These are phyloP conservation scores for Boletus sp. DNA, from an alignment of 768 basidiomycete species.

Conservation along the genomic window DNA sequence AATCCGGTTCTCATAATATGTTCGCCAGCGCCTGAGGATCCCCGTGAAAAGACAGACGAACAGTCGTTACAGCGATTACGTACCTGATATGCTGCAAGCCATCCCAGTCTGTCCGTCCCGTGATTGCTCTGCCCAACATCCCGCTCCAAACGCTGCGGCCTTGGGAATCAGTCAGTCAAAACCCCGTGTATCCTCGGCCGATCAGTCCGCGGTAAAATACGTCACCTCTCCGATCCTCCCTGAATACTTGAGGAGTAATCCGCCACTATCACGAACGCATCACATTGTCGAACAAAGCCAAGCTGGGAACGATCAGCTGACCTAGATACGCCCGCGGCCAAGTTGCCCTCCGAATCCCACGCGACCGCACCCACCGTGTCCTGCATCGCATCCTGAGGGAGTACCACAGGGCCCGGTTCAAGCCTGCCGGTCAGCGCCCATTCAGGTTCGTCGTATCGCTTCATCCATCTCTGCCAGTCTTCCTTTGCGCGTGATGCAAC, in stretches of 20 bases:
- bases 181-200: background rate
- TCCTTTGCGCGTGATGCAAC: slow-evolving; percentile 45
- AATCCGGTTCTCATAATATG: slow-evolving; percentile 57
- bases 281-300: background rate
- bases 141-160: slow-evolving; percentile 72
- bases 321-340: slow-evolving; percentile 80
- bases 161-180: slow-evolving; percentile 22
- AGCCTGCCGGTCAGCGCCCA: slow-evolving; percentile 6
- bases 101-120: slow-evolving; percentile 33
- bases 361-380: slow-evolving; percentile 84
- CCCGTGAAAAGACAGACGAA: background rate
- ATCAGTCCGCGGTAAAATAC: background rate
- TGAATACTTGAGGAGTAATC: slow-evolving; percentile 69
- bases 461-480: slow-evolving; percentile 64
- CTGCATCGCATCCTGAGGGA: slow-evolving; percentile 42
- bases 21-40: slow-evolving; percentile 62
- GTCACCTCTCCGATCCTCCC: slow-evolving; percentile 75
- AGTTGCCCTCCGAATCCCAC: slow-evolving; percentile 40
- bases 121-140: slow-evolving; percentile 63
- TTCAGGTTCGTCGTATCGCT: slow-evolving; percentile 30
- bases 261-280: slow-evolving; percentile 49
- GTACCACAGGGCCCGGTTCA: background rate
- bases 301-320: slow-evolving; percentile 15
- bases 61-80: background rate
- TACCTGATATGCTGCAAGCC: slow-evolving; percentile 68